These are phyloP conservation scores for Monosporozyma siamensis DNA, from an alignment of 805 yeast species.

Conservation along the genomic window DNA sequence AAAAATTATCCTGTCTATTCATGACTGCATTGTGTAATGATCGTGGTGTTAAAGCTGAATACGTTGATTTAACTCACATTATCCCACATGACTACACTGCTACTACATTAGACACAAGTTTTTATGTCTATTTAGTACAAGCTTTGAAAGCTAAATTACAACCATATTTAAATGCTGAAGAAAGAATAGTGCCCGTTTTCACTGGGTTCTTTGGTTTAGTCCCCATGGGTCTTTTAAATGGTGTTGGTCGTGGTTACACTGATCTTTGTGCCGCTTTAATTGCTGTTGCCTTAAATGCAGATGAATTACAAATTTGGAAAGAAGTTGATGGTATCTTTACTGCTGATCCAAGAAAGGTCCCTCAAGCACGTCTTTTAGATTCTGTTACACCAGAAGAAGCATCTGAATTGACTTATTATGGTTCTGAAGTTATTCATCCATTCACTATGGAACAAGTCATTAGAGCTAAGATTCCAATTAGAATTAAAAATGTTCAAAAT, in stretches of 20 bases:
- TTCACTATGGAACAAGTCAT: constrained; percentile 99
- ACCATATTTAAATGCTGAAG: constrained; percentile 31
- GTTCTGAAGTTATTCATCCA: constrained; percentile 96
- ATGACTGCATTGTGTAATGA: constrained; percentile 82
- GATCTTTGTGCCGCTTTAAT: constrained; percentile 95
- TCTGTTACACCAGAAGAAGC: constrained; percentile 98
- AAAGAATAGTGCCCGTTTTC: constrained; percentile 64
- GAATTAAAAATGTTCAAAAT: constrained; percentile 92
- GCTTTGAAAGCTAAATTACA: constrained; percentile 43
- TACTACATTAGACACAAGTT: constrained; percentile 55
- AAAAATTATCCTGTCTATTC: constrained; percentile 80
- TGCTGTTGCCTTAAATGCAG: constrained; percentile 88
- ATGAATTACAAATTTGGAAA: constrained; percentile 95
- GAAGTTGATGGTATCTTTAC: constrained; percentile 99
- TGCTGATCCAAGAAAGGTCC: constrained; percentile 95
- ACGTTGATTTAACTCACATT: constrained; percentile 68
- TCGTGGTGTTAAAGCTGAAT: constrained; percentile 66
- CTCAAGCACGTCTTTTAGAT: constrained; percentile 72
- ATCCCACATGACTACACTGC: constrained; percentile 50
- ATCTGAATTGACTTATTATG: constrained; percentile 94
- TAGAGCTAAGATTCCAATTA: constrained; percentile 88
- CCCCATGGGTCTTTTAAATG: constrained; percentile 90
- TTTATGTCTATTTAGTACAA: constrained; percentile 48
- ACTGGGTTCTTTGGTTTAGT: constrained; percentile 94
- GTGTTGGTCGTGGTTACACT: constrained; percentile 96